phyloP scores from a whole-genome alignment of 495 filamentous ascomycete species.

The Talaromyces borbonicus region DNA sequence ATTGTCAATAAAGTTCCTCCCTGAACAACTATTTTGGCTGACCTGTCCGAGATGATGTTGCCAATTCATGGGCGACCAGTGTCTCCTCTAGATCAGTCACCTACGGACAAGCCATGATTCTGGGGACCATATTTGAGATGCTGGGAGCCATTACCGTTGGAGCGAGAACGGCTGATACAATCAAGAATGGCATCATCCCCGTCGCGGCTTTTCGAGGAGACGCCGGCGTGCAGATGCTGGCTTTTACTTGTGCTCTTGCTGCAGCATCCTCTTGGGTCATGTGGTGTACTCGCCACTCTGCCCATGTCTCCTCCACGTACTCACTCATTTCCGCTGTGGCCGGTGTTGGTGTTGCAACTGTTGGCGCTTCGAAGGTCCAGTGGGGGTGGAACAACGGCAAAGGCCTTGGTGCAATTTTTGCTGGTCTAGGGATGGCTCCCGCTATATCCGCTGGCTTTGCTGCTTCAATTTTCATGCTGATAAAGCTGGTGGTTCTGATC shows the following conservation, averaged over 20 bases:
- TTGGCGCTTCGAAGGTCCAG: conserved; percentile 44
- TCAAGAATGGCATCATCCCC: conserved; percentile 51
- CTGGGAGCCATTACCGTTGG: conserved; percentile 50
- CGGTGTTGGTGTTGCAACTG: conserved; percentile 52
- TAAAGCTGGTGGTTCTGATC: conserved; percentile 48
- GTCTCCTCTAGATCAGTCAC: conserved; percentile 60
- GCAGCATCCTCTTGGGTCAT: conserved; percentile 48
- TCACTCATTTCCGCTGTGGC: conserved; percentile 53
- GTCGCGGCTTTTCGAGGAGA: conserved; percentile 36
- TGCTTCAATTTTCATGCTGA: conserved; percentile 49
- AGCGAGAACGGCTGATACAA: conserved; percentile 48
- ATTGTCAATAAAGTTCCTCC: neutral
- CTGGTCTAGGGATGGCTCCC: conserved; percentile 51
- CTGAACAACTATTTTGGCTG: neutral
- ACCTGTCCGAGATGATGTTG: conserved; percentile 51
- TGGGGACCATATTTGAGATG: conserved; percentile 55
- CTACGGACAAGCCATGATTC: conserved; percentile 58
- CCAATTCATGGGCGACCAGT: conserved; percentile 64
- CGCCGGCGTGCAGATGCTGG: conserved; percentile 51
- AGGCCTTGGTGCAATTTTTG: conserved; percentile 51
- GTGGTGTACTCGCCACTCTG: conserved; percentile 52
- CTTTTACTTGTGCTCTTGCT: conserved; percentile 46
- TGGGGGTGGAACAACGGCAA: conserved; percentile 55
- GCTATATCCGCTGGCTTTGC: conserved; percentile 46
- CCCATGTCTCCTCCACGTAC: conserved; percentile 56